phyloP scores from a whole-genome alignment of 2,329 filamentous ascomycete genomes.

The Rhytidhysteron rufulum region DNA sequence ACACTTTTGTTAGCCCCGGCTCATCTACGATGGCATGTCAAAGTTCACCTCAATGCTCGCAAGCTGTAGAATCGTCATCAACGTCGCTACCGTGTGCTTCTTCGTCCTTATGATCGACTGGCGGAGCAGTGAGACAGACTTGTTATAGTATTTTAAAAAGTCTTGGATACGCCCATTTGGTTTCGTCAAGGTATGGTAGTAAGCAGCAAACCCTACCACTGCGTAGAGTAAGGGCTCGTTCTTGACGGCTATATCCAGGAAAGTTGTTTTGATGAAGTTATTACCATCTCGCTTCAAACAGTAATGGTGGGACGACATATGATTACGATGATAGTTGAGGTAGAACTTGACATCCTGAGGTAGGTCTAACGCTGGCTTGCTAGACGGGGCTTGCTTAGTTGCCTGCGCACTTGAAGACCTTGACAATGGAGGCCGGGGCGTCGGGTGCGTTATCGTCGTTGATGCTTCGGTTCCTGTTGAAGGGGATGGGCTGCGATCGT shows the following conservation, averaged over 20 bases:
- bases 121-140: constrained; percentile 74
- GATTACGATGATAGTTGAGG: constrained; percentile 71
- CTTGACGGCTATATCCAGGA: constrained; percentile 68
- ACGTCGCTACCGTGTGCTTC: constrained; percentile 66
- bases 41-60: constrained; percentile 81
- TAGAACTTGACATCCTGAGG: constrained; percentile 72
- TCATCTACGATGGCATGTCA: not conserved
- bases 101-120: constrained; percentile 67
- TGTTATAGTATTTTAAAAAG: constrained; percentile 88
- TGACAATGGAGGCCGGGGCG: constrained; percentile 26
- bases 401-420: constrained; percentile 30
- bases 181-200: constrained; percentile 71
- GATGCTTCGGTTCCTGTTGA: constrained; percentile 52
- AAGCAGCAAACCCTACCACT: constrained; percentile 82
- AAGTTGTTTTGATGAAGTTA: constrained; percentile 68
- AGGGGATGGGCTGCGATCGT: constrained; percentile 47
- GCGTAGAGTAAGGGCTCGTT: constrained; percentile 84
- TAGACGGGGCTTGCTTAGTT: constrained; percentile 11
- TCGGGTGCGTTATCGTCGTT: constrained; percentile 20
- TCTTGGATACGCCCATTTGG: constrained; percentile 70
- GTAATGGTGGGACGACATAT: constrained; percentile 80
- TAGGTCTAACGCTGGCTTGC: constrained; percentile 40
- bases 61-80: constrained; percentile 85
- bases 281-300: constrained; percentile 67
- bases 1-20: constrained; percentile 4